These are phyloP conservation scores for Aristolochia fimbriata DNA, from an alignment of 164 flowering plant species.

Conservation along the genomic window DNA sequence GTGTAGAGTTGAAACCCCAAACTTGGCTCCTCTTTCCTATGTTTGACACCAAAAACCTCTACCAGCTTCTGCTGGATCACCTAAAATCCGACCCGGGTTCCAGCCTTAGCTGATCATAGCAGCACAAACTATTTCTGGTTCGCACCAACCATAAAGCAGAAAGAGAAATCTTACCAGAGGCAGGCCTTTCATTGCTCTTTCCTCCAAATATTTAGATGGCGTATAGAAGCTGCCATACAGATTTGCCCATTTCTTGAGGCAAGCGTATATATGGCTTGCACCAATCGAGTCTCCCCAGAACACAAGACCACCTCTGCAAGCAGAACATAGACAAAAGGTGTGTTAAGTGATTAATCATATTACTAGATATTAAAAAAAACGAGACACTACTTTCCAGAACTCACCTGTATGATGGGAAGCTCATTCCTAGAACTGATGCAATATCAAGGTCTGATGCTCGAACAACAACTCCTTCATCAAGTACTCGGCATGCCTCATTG, in stretches of 20 bases:
- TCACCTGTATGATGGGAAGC: conserved; percentile 91
- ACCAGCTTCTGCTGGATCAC: too few relatives aligned
- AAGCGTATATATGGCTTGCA: conserved; percentile 37
- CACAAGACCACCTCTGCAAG: conserved; percentile 78
- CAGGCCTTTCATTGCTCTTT: conserved; percentile 68
- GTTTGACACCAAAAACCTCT: too few relatives aligned
- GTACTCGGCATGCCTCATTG: conserved; percentile 88
- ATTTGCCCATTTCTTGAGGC: conserved; percentile 73
- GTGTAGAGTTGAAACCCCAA: too few relatives aligned
- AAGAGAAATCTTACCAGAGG: conserved; percentile 52
- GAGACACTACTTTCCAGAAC: conserved; percentile 7
- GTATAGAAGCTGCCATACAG: conserved; percentile 58
- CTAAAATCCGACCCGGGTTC: too few relatives aligned
- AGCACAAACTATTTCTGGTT: too few relatives aligned
- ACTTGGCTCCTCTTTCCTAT: too few relatives aligned
- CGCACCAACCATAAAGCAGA: too few relatives aligned
- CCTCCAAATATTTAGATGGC: conserved; percentile 87
- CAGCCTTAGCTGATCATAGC: too few relatives aligned
- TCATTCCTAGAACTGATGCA: conserved; percentile 93
- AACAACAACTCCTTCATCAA: conserved; percentile 79
- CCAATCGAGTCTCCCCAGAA: conserved; percentile 92
- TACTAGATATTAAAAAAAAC: not conserved
- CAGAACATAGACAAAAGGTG: not conserved
- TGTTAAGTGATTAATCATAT: not conserved
- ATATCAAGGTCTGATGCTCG: conserved; percentile 90